These are phyloP conservation scores for Trichoderma endophyticum DNA, from an alignment of 2,329 filamentous ascomycete species.

Conservation along the genomic window DNA sequence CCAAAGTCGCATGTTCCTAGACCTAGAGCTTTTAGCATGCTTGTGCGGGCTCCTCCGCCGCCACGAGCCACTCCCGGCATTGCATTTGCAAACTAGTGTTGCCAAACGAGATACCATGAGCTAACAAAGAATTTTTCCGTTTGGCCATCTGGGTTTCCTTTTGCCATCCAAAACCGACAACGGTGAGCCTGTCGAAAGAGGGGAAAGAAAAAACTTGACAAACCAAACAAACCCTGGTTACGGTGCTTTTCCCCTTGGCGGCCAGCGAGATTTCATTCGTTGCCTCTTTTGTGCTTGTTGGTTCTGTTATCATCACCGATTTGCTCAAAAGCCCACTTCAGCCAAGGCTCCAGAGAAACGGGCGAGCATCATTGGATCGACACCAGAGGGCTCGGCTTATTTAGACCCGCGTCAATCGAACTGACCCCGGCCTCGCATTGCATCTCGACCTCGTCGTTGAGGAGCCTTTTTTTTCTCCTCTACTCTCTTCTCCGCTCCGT, in stretches of 20 bases:
- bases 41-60: constrained; percentile 9
- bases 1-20: background rate
- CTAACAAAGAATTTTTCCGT: background rate
- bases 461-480: background rate
- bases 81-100: background rate
- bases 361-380: constrained; percentile 6
- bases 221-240: background rate
- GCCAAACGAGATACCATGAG: background rate
- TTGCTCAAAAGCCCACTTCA: constrained; percentile 2
- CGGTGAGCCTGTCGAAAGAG: background rate
- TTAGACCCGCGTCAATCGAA: background rate
- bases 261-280: background rate
- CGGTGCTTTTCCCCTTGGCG: background rate
- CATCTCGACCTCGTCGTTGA: constrained; percentile 1
- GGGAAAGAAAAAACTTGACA: background rate
- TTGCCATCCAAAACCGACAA: background rate
- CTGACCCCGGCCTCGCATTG: constrained; percentile 5
- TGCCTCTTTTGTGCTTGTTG: background rate
- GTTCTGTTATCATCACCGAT: background rate
- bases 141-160: background rate
- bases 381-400: constrained; percentile 11
- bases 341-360: constrained; percentile 7
- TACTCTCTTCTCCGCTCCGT: background rate
- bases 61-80: constrained; percentile 14
- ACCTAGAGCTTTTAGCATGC: background rate